Evolutionary conservation across 1,284 basidiomycete species (phyloP).

Genomic region (Ceratobasidium sp.): DNA sequence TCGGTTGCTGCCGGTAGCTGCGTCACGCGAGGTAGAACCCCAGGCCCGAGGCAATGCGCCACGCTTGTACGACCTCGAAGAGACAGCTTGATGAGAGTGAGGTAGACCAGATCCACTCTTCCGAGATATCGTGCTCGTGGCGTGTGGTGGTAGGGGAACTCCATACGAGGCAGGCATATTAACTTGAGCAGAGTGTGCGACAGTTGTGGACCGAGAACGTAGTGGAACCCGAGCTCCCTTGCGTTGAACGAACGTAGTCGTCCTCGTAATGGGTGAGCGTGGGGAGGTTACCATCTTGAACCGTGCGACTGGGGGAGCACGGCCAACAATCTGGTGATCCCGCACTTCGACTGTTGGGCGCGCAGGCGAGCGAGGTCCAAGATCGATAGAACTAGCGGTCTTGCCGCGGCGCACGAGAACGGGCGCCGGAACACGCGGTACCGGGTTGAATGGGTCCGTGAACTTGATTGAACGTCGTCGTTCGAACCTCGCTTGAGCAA

Average conservation of each 20-base stretch:
- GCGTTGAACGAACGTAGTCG: background rate
- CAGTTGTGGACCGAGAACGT: background rate
- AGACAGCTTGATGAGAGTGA: background rate
- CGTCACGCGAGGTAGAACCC: background rate
- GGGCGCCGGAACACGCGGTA: background rate
- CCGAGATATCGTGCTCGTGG: constrained; percentile 6
- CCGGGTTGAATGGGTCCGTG: background rate
- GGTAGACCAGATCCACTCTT: background rate
- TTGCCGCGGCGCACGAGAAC: constrained; percentile 6
- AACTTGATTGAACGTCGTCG: constrained; percentile 2
- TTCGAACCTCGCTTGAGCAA: background rate
- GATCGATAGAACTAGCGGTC: background rate
- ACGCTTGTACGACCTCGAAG: background rate
- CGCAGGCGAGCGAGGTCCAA: background rate
- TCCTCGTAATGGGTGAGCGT: background rate
- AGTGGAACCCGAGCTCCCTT: background rate
- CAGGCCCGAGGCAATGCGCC: background rate
- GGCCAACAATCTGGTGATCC: background rate
- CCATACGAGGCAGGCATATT: too few relatives aligned
- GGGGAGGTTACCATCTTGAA: constrained; percentile 16
- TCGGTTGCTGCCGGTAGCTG: background rate
- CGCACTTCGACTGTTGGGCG: background rate
- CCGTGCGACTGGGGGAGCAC: background rate
- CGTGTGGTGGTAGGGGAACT: background rate
- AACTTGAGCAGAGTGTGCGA: background rate